phyloP scores from a whole-genome alignment of 352 stramenopile species.

The Globisporangium canariense region DNA sequence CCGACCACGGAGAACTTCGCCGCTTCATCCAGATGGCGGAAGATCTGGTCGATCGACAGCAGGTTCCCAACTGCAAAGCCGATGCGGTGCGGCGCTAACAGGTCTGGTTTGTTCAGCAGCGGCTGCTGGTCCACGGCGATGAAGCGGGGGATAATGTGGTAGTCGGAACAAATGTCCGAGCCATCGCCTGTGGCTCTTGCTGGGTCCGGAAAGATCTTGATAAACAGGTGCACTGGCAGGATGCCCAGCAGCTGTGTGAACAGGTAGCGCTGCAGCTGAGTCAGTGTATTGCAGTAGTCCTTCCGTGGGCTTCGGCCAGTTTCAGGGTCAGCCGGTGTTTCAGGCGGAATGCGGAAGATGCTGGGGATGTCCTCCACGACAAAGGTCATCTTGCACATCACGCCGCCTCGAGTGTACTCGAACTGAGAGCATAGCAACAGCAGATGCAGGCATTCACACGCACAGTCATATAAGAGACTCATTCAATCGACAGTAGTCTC shows the following conservation, averaged over 20 bases:
- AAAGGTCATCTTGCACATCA: conserved; percentile 81
- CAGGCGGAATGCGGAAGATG: conserved; percentile 29
- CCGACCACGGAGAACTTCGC: conserved; percentile 41
- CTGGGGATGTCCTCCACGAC: conserved; percentile 57
- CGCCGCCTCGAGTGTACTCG: conserved; percentile 70
- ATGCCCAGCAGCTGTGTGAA: conserved; percentile 78
- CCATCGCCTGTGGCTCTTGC: conserved; percentile 46
- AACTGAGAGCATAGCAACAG: conserved; percentile 39
- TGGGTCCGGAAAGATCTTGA: conserved; percentile 54
- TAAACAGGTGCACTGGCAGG: conserved; percentile 65
- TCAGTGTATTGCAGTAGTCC: conserved; percentile 52
- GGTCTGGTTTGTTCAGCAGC: conserved; percentile 57
- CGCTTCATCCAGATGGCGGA: conserved; percentile 63
- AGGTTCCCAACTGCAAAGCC: conserved; percentile 71
- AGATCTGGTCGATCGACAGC: conserved; percentile 56
- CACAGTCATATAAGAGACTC: neutral
- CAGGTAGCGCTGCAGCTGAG: conserved; percentile 68
- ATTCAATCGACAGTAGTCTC: neutral
- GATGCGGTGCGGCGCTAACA: conserved; percentile 70
- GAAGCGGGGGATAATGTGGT: conserved; percentile 82
- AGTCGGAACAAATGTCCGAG: conserved; percentile 65
- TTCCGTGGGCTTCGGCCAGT: conserved; percentile 22
- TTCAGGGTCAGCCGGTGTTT: conserved; percentile 17
- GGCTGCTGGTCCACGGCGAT: conserved; percentile 63
- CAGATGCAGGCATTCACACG: neutral